phyloP scores from a whole-genome alignment of 2,329 filamentous ascomycete genomes.

The Didymella lethalis region DNA sequence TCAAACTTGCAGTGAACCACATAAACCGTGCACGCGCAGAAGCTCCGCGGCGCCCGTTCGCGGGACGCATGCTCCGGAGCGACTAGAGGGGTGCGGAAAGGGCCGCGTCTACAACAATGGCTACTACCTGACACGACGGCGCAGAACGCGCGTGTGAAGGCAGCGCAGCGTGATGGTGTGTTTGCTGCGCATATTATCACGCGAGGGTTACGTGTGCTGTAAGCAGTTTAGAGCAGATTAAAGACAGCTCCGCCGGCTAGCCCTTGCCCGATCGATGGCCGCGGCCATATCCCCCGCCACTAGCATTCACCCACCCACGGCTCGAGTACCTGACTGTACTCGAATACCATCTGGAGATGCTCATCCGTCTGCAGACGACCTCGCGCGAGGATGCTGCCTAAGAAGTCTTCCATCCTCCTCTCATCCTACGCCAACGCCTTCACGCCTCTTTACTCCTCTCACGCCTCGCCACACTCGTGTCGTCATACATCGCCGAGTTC shows the following conservation, averaged over 20 bases:
- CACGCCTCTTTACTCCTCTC: conserved; percentile 26
- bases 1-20: conserved; percentile 31
- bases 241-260: conserved; percentile 1
- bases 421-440: conserved; percentile 30
- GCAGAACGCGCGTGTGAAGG: conserved; percentile 1
- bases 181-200: neutral
- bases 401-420: conserved; percentile 31
- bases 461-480: conserved; percentile 52
- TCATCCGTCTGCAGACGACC: conserved; percentile 27
- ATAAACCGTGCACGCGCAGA: conserved; percentile 9
- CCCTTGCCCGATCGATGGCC: conserved; percentile 8
- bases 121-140: conserved; percentile 30
- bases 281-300: conserved; percentile 8
- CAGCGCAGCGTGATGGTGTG: neutral
- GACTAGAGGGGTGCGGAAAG: conserved; percentile 24
- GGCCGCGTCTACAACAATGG: conserved; percentile 27
- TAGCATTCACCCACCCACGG: conserved; percentile 20
- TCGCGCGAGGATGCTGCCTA: conserved; percentile 50
- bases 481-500: conserved; percentile 46
- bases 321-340: conserved; percentile 13
- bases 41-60: conserved; percentile 15
- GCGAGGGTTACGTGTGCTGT: conserved; percentile 1
- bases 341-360: conserved; percentile 32
- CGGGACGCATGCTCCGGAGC: conserved; percentile 2
- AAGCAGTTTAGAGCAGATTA: conserved; percentile 17